Evolutionary conservation across 2,329 filamentous ascomycete genomes (phyloP), one percentile per base, ranked within the genome.

Genomic region (Diaporthe citrichinensis): DNA sequence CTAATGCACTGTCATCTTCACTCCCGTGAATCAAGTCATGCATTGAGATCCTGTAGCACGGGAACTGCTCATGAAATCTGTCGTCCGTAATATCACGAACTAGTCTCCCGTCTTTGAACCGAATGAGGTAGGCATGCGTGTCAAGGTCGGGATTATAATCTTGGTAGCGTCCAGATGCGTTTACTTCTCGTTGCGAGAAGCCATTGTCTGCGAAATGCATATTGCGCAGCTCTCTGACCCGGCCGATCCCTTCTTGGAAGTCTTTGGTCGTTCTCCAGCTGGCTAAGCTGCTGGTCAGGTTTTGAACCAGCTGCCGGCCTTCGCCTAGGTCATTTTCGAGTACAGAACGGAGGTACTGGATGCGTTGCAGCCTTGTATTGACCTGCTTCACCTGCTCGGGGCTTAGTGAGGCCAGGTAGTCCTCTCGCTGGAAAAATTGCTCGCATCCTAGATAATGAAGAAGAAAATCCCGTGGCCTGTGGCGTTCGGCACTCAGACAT

Each of bases 401-500:
- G 46, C 67, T 65, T 10, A 76, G 41, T 10, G 75, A 76, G 0
- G 23, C 41, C 23, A 75, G 20, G 15, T 76, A 76, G 3, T 75
- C 73, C 58, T 76, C 75, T 17, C 75, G 73, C 8, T 76, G 75
- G 61, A 76, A 76, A n/a, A 75, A 76, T 17, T 76, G 75, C 28
- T 76, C 75, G 57, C 75, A 76, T 44, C 75, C 75, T 6, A 76
- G n/a, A n/a, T 76, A 76, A 25, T 76, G 75, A 20, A 76, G 75
- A 1, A 76, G 59, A 12, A 75, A 76, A 2, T 76, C 73, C n/a
- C 69, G 69, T 3, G 75, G 75, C 41, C 72, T 75, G 31, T 76
- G 75, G 10, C 73, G 73, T 55, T 76, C 75, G 49, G 75, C 75
- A 51, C 73, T 75, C 1, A 76, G 69, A 44, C 75, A 76, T 36